A percentile compares a stretch with the other conserved stretches of the same genome.
Conservation (phyloP, 176 grass and related monocot species). For the Ensete ventricosum region DNA sequence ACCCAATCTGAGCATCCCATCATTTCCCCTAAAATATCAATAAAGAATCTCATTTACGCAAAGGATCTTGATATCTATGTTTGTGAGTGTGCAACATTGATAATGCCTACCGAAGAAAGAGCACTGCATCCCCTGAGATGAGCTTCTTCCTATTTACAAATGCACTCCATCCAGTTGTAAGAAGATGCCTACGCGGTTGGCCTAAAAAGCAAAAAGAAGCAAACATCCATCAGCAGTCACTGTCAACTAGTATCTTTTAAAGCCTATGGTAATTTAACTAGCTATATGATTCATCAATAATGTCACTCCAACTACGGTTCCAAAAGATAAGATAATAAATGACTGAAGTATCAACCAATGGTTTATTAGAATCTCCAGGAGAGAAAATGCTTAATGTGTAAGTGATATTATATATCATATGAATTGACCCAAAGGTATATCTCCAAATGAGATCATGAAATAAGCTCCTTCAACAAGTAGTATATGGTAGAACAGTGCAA, state of each 20-base stretch:
- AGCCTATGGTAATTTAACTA: background rate
- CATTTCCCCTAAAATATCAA: conserved; percentile 50
- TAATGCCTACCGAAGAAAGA: conserved; percentile 70
- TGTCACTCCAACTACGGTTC: too few species aligned
- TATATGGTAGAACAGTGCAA: background rate
- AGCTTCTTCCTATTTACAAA: conserved; percentile 99
- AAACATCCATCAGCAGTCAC: background rate
- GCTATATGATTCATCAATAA: background rate
- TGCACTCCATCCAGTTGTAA: conserved; percentile 98
- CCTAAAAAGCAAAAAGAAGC: conserved; percentile 39
- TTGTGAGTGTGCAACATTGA: background rate
- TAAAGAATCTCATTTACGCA: background rate
- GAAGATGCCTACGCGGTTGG: conserved; percentile 95
- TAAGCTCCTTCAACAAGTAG: background rate
- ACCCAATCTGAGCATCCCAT: conserved; percentile 79
- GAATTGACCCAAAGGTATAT: background rate
- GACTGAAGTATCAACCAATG: too few species aligned
- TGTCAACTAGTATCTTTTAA: background rate
- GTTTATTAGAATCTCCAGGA: too few species aligned
- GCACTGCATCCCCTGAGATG: conserved; percentile 74
- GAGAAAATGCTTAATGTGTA: too few species aligned
- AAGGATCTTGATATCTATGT: background rate
- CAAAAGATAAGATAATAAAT: too few species aligned
- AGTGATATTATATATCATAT: background rate
- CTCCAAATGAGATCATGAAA: background rate